A percentile compares a stretch with the other conserved stretches of the same genome.
Conservation (phyloP, 768 basidiomycete genomes). For the Candolleomyces aberdarensis region DNA sequence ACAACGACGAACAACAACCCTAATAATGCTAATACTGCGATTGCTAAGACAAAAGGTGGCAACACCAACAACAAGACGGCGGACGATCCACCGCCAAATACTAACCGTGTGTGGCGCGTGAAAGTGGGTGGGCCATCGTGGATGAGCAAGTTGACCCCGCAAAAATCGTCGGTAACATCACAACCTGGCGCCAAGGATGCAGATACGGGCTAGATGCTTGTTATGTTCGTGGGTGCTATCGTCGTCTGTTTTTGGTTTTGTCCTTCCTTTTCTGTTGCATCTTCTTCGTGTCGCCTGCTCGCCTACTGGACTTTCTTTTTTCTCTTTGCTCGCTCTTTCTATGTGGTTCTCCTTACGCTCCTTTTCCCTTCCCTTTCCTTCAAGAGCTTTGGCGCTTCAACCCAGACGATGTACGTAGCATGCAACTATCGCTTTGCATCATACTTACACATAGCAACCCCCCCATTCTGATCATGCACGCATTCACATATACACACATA, state of each 20-base stretch:
- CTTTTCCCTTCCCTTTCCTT: background rate
- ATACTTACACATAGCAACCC: too few species aligned
- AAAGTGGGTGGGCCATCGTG: slow-evolving; percentile 41
- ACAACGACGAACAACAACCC: background rate
- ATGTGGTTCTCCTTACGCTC: slow-evolving; percentile 1
- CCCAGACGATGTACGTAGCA: too few species aligned
- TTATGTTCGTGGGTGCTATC: background rate
- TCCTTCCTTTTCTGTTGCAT: slow-evolving; percentile 9
- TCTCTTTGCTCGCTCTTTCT: background rate
- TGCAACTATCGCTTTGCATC: too few species aligned
- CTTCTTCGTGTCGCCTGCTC: slow-evolving; percentile 3
- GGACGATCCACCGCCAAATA: slow-evolving; percentile 52
- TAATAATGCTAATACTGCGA: background rate
- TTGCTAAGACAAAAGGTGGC: slow-evolving; percentile 19
- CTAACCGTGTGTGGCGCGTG: slow-evolving; percentile 41
- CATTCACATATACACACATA: too few species aligned
- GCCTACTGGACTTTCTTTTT: background rate
- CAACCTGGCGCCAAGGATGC: slow-evolving; percentile 68
- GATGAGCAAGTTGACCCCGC: slow-evolving; percentile 11
- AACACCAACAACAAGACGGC: slow-evolving; percentile 32
- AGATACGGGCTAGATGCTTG: slow-evolving; percentile 56
- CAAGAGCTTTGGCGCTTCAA: too few species aligned
- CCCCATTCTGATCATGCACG: too few species aligned
- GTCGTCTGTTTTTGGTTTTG: slow-evolving; percentile 2
- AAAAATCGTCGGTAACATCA: slow-evolving; percentile 33